These are phyloP conservation scores for Salvia splendens DNA, from an alignment of 257 asterid species.

Conservation along the genomic window DNA sequence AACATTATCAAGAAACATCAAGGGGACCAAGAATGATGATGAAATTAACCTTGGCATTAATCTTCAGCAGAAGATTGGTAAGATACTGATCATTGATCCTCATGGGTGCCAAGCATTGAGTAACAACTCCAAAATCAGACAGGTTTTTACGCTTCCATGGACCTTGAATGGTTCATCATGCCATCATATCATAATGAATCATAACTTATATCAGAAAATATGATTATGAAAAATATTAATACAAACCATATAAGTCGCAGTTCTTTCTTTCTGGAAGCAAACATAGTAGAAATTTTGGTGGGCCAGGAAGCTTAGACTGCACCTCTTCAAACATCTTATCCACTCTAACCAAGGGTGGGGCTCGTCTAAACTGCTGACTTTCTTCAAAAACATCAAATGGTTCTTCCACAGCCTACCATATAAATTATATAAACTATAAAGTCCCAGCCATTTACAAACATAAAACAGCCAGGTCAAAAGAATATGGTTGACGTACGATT, in stretches of 20 bases:
- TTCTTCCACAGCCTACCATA: slow-evolving; percentile 53
- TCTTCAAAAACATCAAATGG: slow-evolving; percentile 67
- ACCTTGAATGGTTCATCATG: slow-evolving; percentile 41
- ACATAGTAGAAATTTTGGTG: slow-evolving; percentile 78
- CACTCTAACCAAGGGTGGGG: slow-evolving; percentile 71
- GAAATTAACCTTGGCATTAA: slow-evolving; percentile 77
- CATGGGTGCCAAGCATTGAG: slow-evolving; percentile 80
- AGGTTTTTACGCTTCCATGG: slow-evolving; percentile 86
- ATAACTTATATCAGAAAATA: not conserved
- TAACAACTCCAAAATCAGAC: slow-evolving; percentile 76
- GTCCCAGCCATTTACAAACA: not conserved
- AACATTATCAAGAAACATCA: not conserved
- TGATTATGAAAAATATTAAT: slow-evolving; percentile 11
- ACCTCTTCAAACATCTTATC: slow-evolving; percentile 76
- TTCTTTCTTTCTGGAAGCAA: slow-evolving; percentile 83
- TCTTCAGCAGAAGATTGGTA: slow-evolving; percentile 72
- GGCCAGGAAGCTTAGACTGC: slow-evolving; percentile 67
- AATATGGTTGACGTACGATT: slow-evolving; percentile 52
- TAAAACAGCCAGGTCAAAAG: slow-evolving; percentile 8
- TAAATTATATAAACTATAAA: not conserved
- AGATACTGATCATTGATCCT: slow-evolving; percentile 77
- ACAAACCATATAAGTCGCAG: slow-evolving; percentile 77
- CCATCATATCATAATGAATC: not conserved
- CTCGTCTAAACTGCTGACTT: slow-evolving; percentile 58
- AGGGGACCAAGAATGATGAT: not conserved